Evolutionary conservation across 495 filamentous ascomycete species (phyloP).

Genomic region (Cercophora scortea): DNA sequence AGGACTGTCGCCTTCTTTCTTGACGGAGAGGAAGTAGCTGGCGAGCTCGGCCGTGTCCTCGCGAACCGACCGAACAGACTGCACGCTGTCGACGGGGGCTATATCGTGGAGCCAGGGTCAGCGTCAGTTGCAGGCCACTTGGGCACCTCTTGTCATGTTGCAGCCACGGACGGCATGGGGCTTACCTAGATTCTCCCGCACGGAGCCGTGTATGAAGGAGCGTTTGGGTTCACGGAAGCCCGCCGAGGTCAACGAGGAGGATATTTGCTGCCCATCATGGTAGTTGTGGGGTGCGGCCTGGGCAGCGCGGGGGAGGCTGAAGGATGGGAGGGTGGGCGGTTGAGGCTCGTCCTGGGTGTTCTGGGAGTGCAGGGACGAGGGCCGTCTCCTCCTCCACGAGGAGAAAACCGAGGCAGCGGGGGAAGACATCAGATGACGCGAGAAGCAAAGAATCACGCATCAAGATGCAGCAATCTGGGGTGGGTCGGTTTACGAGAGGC

Average conservation of each 20-base stretch:
- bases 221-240: conserved; percentile 60
- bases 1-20: conserved; percentile 31
- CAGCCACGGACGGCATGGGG: background rate
- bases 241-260: conserved; percentile 31
- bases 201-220: conserved; percentile 71
- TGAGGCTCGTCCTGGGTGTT: conserved; percentile 20
- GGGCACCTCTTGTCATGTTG: no score
- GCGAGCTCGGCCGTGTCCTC: conserved; percentile 90
- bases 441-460: background rate
- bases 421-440: conserved; percentile 19
- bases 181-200: conserved; percentile 57
- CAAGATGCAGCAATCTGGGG: conserved; percentile 5
- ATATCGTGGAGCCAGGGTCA: background rate
- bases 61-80: conserved; percentile 70
- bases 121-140: background rate
- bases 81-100: conserved; percentile 54
- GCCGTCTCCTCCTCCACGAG: conserved; percentile 31
- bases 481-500: conserved; percentile 1
- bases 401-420: conserved; percentile 28
- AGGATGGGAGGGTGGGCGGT: conserved; percentile 4
- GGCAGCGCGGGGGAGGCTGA: conserved; percentile 6
- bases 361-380: conserved; percentile 25
- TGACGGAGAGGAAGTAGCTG: conserved; percentile 70
- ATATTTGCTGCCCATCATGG: conserved; percentile 25
- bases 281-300: background rate